Evolutionary conservation across 129 eudicot genomes (phyloP).

Genomic region (Oenanthe sinensis): DNA sequence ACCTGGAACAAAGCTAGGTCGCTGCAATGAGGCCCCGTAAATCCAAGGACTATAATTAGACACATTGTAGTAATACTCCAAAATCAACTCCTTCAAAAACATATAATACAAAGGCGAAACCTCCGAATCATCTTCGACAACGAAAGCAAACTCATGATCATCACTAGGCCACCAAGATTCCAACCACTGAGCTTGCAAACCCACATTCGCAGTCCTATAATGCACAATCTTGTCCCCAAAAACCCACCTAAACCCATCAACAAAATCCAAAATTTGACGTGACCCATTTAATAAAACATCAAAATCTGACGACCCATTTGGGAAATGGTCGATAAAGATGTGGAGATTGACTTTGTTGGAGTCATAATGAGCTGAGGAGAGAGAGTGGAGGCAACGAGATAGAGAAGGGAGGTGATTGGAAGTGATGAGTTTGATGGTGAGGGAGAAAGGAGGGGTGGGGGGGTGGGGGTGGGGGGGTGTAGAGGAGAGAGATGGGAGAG

Average conservation of each 20-base stretch:
- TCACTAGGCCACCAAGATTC: constrained; percentile 43
- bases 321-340: constrained; percentile 72
- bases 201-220: constrained; percentile 68
- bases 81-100: constrained; percentile 57
- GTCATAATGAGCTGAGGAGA: constrained; percentile 57
- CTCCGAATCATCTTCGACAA: constrained; percentile 68
- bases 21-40: constrained; percentile 81
- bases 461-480: constrained; percentile 7
- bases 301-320: constrained; percentile 29
- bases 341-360: constrained; percentile 57
- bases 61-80: constrained; percentile 52
- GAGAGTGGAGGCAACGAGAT: constrained; percentile 72
- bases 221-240: constrained; percentile 84
- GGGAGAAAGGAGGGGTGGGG: constrained; percentile 33
- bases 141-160: constrained; percentile 37
- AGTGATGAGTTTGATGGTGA: constrained; percentile 73
- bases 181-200: constrained; percentile 92
- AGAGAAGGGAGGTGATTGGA: constrained; percentile 76
- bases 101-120: constrained; percentile 66
- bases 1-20: constrained; percentile 97
- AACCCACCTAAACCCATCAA: constrained; percentile 74
- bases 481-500: constrained; percentile 30
- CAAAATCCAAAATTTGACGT: constrained; percentile 53
- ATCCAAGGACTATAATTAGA: constrained; percentile 66
- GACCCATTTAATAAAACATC: constrained; percentile 45